Evolutionary conservation across 2,329 filamentous ascomycete species (phyloP), one percentile per base, ranked within the genome.

Genomic region (Fusarium nanum): DNA sequence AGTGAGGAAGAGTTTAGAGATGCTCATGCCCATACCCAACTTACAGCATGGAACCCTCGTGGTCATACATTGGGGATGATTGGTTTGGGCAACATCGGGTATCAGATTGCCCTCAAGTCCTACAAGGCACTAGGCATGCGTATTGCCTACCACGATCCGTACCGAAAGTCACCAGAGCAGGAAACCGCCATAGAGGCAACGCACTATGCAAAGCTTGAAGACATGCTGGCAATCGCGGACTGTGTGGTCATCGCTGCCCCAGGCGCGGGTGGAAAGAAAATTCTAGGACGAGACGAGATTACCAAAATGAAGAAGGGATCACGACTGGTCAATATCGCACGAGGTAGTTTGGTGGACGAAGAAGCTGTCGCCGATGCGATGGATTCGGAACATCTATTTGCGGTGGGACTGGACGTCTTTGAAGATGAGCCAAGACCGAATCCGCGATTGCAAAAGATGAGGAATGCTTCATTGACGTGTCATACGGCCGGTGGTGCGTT

Each of bases 51-150:
- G 58, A 90, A 91, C 68, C 88, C 88, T 0, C 80, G 81, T 10
- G 83, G 83, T 6, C 83, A 85, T 49, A 80, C 78, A 0, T 80
- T 91, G 0, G 89, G 88, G 2, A 83, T 91, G 20, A 83, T 91
- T 10, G 89, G 89, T 0, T 79, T 91, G 2, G 89, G 89, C 1
- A 85, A 87, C 40, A 87, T 87, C 50, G 85, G 85, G 0, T 82
- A 81, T 40, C 77, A 73, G 2, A 84, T 90, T 22, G 88, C 88
- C 0, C 77, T 84, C 46, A 91, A 91, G 72, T 87, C 85, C 0
- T 77, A 80, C 27, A 71, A 77, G 0, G 85, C 84, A 1, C 85
- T 90, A 44, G 85, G 84, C 7, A 89, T 91, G 88, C 80, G 82
- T 22, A 84, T 91, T 50, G 70, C 81, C 22, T 89, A 89, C 58